phyloP scores from a whole-genome alignment of 441 rosid genomes.

The Populus tomentosa region DNA sequence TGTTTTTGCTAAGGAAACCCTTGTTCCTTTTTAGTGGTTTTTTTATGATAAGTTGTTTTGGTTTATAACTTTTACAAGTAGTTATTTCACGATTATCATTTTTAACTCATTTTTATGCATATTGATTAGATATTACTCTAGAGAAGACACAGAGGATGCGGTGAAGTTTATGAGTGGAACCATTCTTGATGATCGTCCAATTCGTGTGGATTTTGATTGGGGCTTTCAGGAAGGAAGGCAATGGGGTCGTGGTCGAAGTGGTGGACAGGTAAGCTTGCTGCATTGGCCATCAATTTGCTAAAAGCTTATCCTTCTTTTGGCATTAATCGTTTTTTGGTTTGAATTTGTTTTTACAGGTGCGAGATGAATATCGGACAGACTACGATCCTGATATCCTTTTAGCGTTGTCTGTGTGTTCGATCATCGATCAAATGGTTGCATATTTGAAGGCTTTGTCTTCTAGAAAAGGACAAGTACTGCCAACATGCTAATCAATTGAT shows the following conservation, averaged over 20 bases:
- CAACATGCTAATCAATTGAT: neutral
- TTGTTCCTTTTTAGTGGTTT: neutral
- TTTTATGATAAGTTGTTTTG: neutral
- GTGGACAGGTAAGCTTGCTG: slow-evolving; percentile 69
- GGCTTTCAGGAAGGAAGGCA: slow-evolving; percentile 97
- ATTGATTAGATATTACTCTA: slow-evolving; percentile 66
- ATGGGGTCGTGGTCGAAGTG: slow-evolving; percentile 99
- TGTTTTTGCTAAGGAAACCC: neutral
- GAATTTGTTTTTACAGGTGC: slow-evolving; percentile 49
- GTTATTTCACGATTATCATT: neutral
- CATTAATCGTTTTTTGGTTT: slow-evolving; percentile 4
- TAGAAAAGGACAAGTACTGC: neutral
- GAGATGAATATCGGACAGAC: slow-evolving; percentile 98
- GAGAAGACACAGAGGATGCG: slow-evolving; percentile 97
- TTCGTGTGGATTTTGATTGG: slow-evolving; percentile 99
- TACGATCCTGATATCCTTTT: slow-evolving; percentile 99
- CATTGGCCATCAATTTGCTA: slow-evolving; percentile 4
- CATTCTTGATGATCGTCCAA: slow-evolving; percentile 93
- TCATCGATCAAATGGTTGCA: neutral
- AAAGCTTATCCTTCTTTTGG: neutral
- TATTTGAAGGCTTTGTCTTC: neutral
- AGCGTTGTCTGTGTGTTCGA: neutral
- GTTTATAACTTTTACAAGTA: neutral
- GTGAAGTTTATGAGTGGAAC: slow-evolving; percentile 92
- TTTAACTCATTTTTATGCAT: slow-evolving; percentile 3